Percentiles rank a stretch among this genome's conserved stretches.
Conservation (phyloP, 2,329 filamentous ascomycete species). For the Zalaria obscura region DNA sequence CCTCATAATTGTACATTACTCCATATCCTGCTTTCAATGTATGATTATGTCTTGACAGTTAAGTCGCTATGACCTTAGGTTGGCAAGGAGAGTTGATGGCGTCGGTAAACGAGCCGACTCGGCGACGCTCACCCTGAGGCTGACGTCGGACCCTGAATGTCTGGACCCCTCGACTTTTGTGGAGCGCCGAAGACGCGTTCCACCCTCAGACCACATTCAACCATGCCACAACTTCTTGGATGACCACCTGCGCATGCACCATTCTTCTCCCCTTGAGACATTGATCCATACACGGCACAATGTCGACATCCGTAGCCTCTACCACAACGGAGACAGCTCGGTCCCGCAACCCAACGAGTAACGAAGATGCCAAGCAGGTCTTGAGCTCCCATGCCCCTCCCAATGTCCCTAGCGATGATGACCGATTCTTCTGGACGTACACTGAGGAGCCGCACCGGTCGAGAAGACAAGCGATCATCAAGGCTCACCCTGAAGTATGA, state of each 20-base stretch:
- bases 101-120: too few relatives aligned
- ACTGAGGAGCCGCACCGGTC: slow-evolving; percentile 95
- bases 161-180: background rate
- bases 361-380: background rate
- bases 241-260: background rate
- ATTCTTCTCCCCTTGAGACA: background rate
- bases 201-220: background rate
- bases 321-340: background rate
- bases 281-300: background rate
- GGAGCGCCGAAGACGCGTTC: background rate
- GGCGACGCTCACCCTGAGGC: too few relatives aligned
- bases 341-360: background rate
- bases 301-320: background rate
- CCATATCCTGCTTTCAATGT: too few relatives aligned
- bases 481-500: slow-evolving; percentile 83
- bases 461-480: slow-evolving; percentile 84
- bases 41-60: too few relatives aligned
- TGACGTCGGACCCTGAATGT: background rate
- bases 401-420: slow-evolving; percentile 9
- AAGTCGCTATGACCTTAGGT: too few relatives aligned
- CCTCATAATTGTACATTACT: too few relatives aligned
- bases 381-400: background rate
- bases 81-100: too few relatives aligned
- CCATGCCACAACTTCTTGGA: background rate
- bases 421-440: slow-evolving; percentile 95